Evolutionary conservation across 768 basidiomycete species (phyloP), one percentile per base, ranked within the genome.

Genomic region (Rhizopogon vesiculosus): DNA sequence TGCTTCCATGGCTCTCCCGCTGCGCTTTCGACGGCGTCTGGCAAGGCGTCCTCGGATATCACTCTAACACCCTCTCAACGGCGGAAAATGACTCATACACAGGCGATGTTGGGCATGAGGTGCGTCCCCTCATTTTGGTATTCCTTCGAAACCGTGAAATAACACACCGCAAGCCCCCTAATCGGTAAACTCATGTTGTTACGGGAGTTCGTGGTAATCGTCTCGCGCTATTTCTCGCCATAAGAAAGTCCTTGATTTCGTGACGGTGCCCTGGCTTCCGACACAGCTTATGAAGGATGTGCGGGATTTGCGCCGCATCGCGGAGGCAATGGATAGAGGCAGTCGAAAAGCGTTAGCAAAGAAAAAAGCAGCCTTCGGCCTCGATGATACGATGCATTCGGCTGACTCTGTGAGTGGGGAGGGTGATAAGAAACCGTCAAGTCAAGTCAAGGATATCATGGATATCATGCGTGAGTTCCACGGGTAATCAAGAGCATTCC

Each of bases 361-460:
- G 61, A 69, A 73, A 52, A 58, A 55, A 29, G 68, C 69, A 42
- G 40, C 60, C 68, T 39, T 54, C 29, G 49, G 55, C 19, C 63
- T 58, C 7, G 43, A 74, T 5, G 65, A 67, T 18, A 64, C 63
- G 1, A 54, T 12, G 35, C 3, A 35, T 35, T 9, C 10, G 9
- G 9, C 10, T 35, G 35, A 10, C 10, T 10, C 18, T 5, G 54
- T 66, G 49, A 12, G 48, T 45, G 39, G 65, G 53, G 53, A 65
- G 55, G 56, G 66, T 42, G 33, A 46, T 40, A 16, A 58, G 31
- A 39, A 35, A n/a, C 57, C 62, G 25, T 52, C 52, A 9, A 62
- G 60, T 39, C 50, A 69, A 63, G 69, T 61, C 10, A 81, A 76
- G 54, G 79, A 82, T 65, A 74, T 83, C 39, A 79, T 81, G 54